Evolutionary conservation across 2,329 filamentous ascomycete genomes (phyloP).

Genomic region (Lasiodiplodia theobromae): DNA sequence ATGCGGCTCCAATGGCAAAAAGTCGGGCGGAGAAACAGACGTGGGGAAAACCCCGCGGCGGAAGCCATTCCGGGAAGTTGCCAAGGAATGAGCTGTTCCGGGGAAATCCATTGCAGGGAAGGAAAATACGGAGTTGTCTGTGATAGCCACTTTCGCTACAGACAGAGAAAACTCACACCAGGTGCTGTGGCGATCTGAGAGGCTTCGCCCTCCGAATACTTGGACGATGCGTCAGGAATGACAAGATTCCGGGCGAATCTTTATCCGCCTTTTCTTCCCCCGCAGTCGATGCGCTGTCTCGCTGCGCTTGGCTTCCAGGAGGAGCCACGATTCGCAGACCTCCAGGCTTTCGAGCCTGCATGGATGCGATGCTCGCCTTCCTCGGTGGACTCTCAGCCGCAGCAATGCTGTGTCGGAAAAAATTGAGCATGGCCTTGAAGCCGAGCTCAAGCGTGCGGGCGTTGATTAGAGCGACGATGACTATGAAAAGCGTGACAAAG

Average conservation of each 20-base stretch:
- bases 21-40: too few species aligned
- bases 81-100: background rate
- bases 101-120: background rate
- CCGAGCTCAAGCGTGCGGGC: conserved; percentile 4
- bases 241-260: background rate
- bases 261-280: background rate
- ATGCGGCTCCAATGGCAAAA: too few species aligned
- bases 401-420: background rate
- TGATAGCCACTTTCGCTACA: background rate
- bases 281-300: background rate
- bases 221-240: background rate
- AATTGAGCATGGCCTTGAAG: conserved; percentile 4
- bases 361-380: background rate
- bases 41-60: too few species aligned
- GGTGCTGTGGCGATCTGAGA: background rate
- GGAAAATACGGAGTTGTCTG: background rate
- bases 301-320: background rate
- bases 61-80: too few species aligned
- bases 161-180: background rate
- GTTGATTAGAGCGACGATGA: conserved; percentile 10
- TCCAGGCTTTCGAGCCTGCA: background rate
- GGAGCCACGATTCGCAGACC: background rate
- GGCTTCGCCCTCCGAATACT: conserved; percentile 3
- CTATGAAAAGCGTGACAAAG: conserved; percentile 14
- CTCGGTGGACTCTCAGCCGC: background rate